Evolutionary conservation across 805 yeast genomes (phyloP).

Genomic region (Metschnikowia drakensbergensis): DNA sequence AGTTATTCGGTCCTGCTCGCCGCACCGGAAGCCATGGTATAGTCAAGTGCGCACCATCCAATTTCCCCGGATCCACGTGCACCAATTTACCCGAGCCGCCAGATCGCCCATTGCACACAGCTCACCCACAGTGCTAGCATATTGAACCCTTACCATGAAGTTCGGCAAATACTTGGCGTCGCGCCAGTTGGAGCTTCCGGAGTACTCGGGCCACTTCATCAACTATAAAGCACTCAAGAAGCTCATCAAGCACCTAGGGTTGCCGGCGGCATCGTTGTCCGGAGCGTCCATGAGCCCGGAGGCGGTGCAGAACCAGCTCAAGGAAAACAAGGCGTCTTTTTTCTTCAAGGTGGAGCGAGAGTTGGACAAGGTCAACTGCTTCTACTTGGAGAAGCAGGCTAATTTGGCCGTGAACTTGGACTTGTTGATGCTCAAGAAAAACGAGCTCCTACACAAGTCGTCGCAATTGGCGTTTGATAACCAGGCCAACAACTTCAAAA

Average conservation of each 20-base stretch:
- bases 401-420: slow-evolving; percentile 79
- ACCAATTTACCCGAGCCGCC: slow-evolving; percentile 1
- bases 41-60: background rate
- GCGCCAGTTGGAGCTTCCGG: slow-evolving; percentile 91
- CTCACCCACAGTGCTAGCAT: background rate
- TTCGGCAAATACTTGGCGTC: slow-evolving; percentile 95
- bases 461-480: slow-evolving; percentile 14
- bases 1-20: no score
- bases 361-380: slow-evolving; percentile 90
- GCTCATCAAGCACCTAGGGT: slow-evolving; percentile 77
- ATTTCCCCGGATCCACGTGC: slow-evolving; percentile 6
- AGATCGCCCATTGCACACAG: background rate
- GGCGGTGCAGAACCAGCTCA: slow-evolving; percentile 46
- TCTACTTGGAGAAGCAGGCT: slow-evolving; percentile 86
- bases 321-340: slow-evolving; percentile 86
- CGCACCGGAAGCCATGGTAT: background rate
- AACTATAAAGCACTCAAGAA: slow-evolving; percentile 92
- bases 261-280: slow-evolving; percentile 27
- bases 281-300: slow-evolving; percentile 21
- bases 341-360: slow-evolving; percentile 91
- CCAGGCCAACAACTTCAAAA: slow-evolving; percentile 41
- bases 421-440: slow-evolving; percentile 67
- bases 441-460: slow-evolving; percentile 39
- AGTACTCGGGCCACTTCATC: slow-evolving; percentile 88
- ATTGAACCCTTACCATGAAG: slow-evolving; percentile 47